These are phyloP conservation scores for Coelastrella sp. DNA, from an alignment of 139 green algal genomes.

Conservation along the genomic window DNA sequence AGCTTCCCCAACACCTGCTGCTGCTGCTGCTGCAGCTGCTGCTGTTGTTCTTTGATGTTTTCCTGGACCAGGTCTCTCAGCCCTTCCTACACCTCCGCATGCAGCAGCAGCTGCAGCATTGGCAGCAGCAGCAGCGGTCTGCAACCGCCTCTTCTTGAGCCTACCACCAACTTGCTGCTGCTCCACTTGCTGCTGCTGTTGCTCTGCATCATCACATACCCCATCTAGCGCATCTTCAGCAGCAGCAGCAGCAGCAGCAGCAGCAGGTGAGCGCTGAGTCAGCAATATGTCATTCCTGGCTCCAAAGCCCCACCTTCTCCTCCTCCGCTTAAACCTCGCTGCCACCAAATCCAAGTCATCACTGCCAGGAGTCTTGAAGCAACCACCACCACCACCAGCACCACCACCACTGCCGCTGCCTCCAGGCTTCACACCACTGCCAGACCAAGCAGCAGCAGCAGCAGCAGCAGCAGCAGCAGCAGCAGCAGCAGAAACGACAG, in stretches of 20 bases:
- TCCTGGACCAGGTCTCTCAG: neutral
- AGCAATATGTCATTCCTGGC: neutral
- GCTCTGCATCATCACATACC: neutral
- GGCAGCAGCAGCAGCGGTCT: slow-evolving; percentile 10
- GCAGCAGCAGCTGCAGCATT: slow-evolving; percentile 7
- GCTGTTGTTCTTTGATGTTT: neutral
- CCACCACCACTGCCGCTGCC: neutral
- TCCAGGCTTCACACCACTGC: neutral
- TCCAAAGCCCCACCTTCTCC: neutral
- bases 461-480: neutral
- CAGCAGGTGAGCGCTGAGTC: neutral
- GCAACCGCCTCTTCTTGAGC: neutral
- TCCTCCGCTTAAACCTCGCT: neutral
- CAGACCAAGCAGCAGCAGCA: neutral
- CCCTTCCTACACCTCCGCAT: neutral
- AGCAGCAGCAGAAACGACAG: slow-evolving; percentile 4
- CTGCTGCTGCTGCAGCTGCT: slow-evolving; percentile 28
- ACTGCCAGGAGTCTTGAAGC: neutral
- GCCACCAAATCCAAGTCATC: neutral
- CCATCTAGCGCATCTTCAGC: neutral
- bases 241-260: slow-evolving; percentile 40
- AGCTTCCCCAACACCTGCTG: neutral
- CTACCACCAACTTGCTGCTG: neutral
- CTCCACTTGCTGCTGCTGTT: slow-evolving; percentile 23
- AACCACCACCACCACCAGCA: neutral